A percentile compares a stretch with the other conserved stretches of the same genome.
Evolutionary conservation across 148 eudicot genomes (phyloP).

Genomic region (Agrostemma githago): DNA sequence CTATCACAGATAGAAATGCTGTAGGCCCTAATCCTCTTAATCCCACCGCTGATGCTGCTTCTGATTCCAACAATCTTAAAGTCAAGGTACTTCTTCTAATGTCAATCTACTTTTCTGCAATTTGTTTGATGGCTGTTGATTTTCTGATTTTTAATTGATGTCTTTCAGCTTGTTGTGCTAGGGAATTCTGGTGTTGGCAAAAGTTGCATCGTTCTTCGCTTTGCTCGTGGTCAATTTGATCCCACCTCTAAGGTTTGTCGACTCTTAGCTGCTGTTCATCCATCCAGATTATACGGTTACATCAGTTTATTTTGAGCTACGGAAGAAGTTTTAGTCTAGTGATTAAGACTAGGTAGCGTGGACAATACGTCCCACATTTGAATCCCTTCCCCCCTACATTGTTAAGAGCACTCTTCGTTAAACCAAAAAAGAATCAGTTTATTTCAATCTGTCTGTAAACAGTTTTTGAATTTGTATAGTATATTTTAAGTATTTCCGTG

Average conservation of each 20-base stretch:
- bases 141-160: neutral
- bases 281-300: too few relatives aligned
- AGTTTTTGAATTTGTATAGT: too few relatives aligned
- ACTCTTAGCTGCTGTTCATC: neutral
- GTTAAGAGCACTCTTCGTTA: too few relatives aligned
- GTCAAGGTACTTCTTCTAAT: conserved; percentile 47
- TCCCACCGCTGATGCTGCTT: conserved; percentile 30
- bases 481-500: too few relatives aligned
- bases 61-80: conserved; percentile 59
- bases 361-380: too few relatives aligned
- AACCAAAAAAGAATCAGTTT: too few relatives aligned
- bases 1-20: conserved; percentile 38
- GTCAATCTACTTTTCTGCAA: too few relatives aligned
- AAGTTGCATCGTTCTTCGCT: conserved; percentile 36
- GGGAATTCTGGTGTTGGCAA: conserved; percentile 44
- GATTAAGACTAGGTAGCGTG: too few relatives aligned
- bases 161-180: conserved; percentile 31
- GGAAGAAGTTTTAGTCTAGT: too few relatives aligned
- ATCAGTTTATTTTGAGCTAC: too few relatives aligned
- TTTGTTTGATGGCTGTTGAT: neutral
- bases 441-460: too few relatives aligned
- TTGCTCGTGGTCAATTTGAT: conserved; percentile 95
- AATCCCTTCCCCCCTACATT: too few relatives aligned
- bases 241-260: conserved; percentile 82
- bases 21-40: conserved; percentile 50